Base-by-base conservation (phyloP, 139 green algal genomes). In the Monoraphidium neglectum region DNA sequence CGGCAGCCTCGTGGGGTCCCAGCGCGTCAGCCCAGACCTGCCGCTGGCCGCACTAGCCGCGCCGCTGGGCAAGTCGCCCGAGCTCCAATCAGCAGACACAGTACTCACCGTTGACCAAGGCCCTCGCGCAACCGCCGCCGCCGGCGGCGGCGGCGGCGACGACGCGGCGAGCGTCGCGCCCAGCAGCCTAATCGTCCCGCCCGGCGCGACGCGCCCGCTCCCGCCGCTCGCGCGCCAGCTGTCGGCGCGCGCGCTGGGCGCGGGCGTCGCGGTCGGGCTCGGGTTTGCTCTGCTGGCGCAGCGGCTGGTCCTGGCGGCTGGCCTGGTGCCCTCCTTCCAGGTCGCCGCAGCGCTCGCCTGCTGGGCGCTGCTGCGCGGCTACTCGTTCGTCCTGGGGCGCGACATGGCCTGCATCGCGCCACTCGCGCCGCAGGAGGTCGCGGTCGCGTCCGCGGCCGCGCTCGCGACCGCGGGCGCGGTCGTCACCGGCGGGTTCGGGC, bases 401-500 rank as follows among this genome's bases (percentile, higher is more conserved):
- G 73, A 79, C 73, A 73, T 79, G 63, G 24, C 23, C 8, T 73
- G 63, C 73, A 73, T 79, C n/a, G 33, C n/a, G 33, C 35, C 46
- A 23, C 49, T 79, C 28, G 62, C 33, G 35, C 24, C 62, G 13
- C 73, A 71, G 32, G 73, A 79, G 37, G 73, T 79, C 24, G 49
- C 40, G 16, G 73, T 79, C 24, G 73, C 73, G 64, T 63, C 73
- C 24, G 51, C 73, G 4, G 24, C 73, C 51, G 73, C 73, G 16
- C 64, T 73, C 13, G 73, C 73, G 3, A 37, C 54, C 12, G 62
- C 73, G 47, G 65, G 64, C 63, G 68, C 33, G 23, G 35, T 54
- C 30, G 64, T 51, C 54, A 35, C 64, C 37, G 73, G 59, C 15
- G 63, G 73, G 33, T 79, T 73, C 67, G 73, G 73, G 47, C 65